Evolutionary conservation across 352 stramenopile species (phyloP), one percentile per base, ranked within the genome.

Genomic region (Globisporangium yorkense): DNA sequence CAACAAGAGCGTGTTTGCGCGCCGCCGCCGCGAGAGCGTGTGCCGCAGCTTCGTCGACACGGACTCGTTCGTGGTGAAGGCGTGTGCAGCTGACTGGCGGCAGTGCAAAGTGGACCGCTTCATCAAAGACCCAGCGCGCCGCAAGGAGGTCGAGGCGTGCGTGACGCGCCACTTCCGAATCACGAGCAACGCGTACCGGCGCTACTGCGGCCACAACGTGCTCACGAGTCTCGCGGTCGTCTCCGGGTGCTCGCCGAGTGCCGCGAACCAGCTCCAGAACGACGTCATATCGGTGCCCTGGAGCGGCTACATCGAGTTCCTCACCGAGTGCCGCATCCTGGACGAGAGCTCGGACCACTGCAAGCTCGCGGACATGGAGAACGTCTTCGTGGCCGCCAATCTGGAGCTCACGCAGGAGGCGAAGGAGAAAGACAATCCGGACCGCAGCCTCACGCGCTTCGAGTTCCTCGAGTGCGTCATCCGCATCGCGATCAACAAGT

Each of bases 401-500:
- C 71, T 91, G 1, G 80, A 91, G 63, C 71, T 91, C 51, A 91
- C 80, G 4, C 70, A 85, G 47, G 80, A 91, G 20, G 80, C 77
- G 7, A 91, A 91, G 50, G 78, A 87, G 57, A 87, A 88, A 44
- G 80, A 91, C 66, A 91, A 91, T 51, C 78, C 80, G 43, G 80
- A 91, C 51, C 72, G 80, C 24, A 89, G 76, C 46, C 75, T 91
- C 58, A 91, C 80, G 33, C 67, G 80, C 2, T 91, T 91, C 54
- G 78, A 91, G 66, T 91, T 91, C 57, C 68, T 91, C 61, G 80
- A 91, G 57, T 75, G 71, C 29, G 65, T 88, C 61, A 84, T 86
- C 24, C 78, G 80, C 64, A 91, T 91, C 48, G 77, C 80, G n/a
- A 75, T 82, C 55, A 91, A 88, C 75, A 91, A 91, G 65, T 91